Evolutionary conservation across 148 eudicot species (phyloP).

Genomic region (Amaranthus palmeri): DNA sequence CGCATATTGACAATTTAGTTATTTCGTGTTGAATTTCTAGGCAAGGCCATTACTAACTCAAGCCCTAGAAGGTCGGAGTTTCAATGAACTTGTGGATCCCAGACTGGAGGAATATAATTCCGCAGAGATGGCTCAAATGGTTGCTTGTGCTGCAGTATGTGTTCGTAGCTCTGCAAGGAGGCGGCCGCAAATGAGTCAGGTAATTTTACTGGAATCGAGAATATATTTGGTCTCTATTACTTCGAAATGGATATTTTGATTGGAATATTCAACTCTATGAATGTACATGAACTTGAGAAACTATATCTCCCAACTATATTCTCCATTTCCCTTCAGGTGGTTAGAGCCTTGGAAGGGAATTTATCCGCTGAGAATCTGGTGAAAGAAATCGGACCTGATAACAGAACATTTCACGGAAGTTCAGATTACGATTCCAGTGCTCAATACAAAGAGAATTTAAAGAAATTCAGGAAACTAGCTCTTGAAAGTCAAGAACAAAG

Average conservation of each 20-base stretch:
- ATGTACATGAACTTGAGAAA: not conserved
- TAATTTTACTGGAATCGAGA: constrained; percentile 8
- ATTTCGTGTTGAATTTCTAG: constrained; percentile 25
- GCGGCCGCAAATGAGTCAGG: constrained; percentile 75
- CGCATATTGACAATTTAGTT: not conserved
- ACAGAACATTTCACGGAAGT: constrained; percentile 47
- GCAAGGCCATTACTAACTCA: constrained; percentile 68
- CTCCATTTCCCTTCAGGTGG: constrained; percentile 40
- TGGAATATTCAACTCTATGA: not conserved
- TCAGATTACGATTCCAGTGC: constrained; percentile 53
- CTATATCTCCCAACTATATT: not conserved
- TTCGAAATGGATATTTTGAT: too few species aligned
- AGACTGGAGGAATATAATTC: constrained; percentile 51
- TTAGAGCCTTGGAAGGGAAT: constrained; percentile 75
- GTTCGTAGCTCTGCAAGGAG: constrained; percentile 66
- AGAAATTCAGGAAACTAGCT: constrained; percentile 61
- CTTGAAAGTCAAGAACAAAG: constrained; percentile 46
- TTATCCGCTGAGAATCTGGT: constrained; percentile 51
- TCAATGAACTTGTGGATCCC: constrained; percentile 49
- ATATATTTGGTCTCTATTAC: not conserved
- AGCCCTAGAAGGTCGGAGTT: constrained; percentile 55
- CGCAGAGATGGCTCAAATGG: constrained; percentile 57
- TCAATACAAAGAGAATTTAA: constrained; percentile 61
- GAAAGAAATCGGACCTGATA: constrained; percentile 44
- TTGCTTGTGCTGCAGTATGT: constrained; percentile 80